Conservation (phyloP, 2,329 filamentous ascomycete species). For the Coniochaeta pulveracea region DNA sequence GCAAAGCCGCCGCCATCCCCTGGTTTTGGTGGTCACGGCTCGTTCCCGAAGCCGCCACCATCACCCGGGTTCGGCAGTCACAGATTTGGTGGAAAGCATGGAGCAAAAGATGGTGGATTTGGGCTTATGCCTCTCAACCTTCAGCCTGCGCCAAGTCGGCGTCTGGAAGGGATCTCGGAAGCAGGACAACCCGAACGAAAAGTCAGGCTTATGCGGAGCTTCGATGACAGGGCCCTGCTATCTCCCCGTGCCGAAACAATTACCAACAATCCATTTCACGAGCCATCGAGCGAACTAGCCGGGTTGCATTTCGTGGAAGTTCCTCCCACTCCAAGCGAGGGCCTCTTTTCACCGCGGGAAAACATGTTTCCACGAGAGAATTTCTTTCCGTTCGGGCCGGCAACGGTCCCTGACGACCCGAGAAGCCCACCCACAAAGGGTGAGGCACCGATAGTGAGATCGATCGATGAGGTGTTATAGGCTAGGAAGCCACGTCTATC, state of each 20-base stretch:
- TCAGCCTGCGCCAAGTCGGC: slow-evolving; percentile 10
- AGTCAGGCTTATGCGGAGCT: slow-evolving; percentile 21
- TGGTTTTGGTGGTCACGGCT: slow-evolving; percentile 8
- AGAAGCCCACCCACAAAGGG: slow-evolving; percentile 65
- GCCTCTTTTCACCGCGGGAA: slow-evolving; percentile 40
- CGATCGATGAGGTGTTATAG: slow-evolving; percentile 65
- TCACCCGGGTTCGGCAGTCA: slow-evolving; percentile 32
- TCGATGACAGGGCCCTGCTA: slow-evolving; percentile 46
- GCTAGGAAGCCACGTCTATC: too few species aligned
- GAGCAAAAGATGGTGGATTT: slow-evolving; percentile 23
- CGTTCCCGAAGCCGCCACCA: slow-evolving; percentile 25
- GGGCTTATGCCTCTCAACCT: slow-evolving; percentile 28
- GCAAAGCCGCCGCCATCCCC: slow-evolving; percentile 9
- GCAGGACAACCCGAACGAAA: slow-evolving; percentile 20
- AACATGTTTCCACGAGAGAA: slow-evolving; percentile 42
- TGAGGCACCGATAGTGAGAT: slow-evolving; percentile 63
- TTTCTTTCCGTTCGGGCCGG: slow-evolving; percentile 38
- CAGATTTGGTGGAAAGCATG: slow-evolving; percentile 23
- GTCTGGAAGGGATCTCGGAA: slow-evolving; percentile 1
- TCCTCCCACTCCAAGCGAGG: slow-evolving; percentile 38
- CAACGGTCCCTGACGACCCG: slow-evolving; percentile 48
- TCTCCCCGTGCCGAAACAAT: slow-evolving; percentile 65
- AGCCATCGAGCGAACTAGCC: slow-evolving; percentile 26
- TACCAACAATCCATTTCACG: slow-evolving; percentile 55
- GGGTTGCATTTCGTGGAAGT: slow-evolving; percentile 42